Evolutionary conservation across 73 alveolate genomes (phyloP), one percentile per base, ranked within the genome.

Genomic region (Paramecium pentaurelia): DNA sequence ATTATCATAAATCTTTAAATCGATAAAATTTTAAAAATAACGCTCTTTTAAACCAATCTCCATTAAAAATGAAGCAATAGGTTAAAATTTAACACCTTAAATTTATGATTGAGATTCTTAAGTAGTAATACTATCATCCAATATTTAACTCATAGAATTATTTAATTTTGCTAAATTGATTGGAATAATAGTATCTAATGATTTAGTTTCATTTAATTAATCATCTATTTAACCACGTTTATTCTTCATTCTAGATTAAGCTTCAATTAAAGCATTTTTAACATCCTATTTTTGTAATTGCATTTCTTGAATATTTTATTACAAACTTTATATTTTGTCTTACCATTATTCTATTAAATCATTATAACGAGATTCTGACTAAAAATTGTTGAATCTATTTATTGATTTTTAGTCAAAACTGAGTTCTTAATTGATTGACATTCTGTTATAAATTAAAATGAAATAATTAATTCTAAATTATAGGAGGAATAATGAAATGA

Each of bases 381-480:
- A 34, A 64, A 12, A 11, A 10, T 10, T 7, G 11, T 11, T 14
- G 84, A 64, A 64, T 64, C 20, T 64, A 40, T 40, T 40, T 0
- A 0, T 40, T 40, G 49, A 27, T 64, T 64, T 64, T 34, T 4
- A 64, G 14, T 64, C 84, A 28, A 64, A 64, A 64, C 49, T 22
- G 49, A 28, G 47, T 14, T 64, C 45, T 64, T 64, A 64, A 64
- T 64, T 64, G 84, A 28, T 64, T 64, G 84, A 64, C 49, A 64
- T 64, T 64, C 49, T 64, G 84, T 64, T 64, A 64, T 64, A 64
- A 64, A 64, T 64, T 64, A 64, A 64, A 64, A 64, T 64, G 84
- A 64, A 64, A 64, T 64, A 64, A 64, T 64, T 64, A 64, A 28
- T 25, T 64, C 84, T 32, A 51, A 64, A 64, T 64, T 64, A 64